Conservation (phyloP, 2,329 filamentous ascomycete genomes). For the Aaosphaeria arxii region DNA sequence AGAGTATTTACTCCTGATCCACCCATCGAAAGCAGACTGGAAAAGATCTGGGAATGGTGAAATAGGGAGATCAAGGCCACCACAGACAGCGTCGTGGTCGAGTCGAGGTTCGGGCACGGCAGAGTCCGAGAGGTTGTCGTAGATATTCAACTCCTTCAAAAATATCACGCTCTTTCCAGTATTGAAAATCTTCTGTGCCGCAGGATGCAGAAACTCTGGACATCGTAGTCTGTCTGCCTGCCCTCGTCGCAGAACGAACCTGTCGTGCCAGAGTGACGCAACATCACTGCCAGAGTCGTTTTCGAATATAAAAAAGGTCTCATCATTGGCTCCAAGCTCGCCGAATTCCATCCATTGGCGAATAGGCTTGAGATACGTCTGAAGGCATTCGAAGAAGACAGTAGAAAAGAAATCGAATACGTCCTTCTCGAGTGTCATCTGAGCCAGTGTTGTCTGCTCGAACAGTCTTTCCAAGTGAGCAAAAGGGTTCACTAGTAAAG, state of each 20-base stretch:
- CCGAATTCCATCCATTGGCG: conserved; percentile 82
- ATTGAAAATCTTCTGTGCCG: conserved; percentile 72
- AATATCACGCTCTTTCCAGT: conserved; percentile 87
- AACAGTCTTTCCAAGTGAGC: conserved; percentile 77
- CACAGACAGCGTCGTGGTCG: conserved; percentile 58
- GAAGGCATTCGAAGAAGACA: conserved; percentile 78
- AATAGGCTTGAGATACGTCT: conserved; percentile 77
- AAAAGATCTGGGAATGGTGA: conserved; percentile 76
- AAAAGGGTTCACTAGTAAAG: conserved; percentile 52
- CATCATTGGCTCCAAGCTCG: conserved; percentile 61
- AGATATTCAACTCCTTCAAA: conserved; percentile 66
- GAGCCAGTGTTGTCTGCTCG: conserved; percentile 64
- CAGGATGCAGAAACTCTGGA: conserved; percentile 71
- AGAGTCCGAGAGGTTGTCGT: conserved; percentile 24
- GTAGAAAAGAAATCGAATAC: conserved; percentile 63
- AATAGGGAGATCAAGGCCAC: conserved; percentile 44
- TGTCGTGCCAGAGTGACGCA: conserved; percentile 71
- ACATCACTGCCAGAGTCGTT: conserved; percentile 55
- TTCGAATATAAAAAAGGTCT: conserved; percentile 72
- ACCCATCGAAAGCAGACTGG: conserved; percentile 65
- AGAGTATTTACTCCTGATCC: conserved; percentile 73
- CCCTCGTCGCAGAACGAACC: conserved; percentile 65
- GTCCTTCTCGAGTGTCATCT: conserved; percentile 63
- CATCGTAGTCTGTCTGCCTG: conserved; percentile 61
- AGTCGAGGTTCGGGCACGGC: conserved; percentile 37